Percentiles rank a stretch among this genome's conserved stretches.
These are phyloP conservation scores for Parafenestella ontariensis DNA, from an alignment of 2,329 filamentous ascomycete species.

Conservation along the genomic window DNA sequence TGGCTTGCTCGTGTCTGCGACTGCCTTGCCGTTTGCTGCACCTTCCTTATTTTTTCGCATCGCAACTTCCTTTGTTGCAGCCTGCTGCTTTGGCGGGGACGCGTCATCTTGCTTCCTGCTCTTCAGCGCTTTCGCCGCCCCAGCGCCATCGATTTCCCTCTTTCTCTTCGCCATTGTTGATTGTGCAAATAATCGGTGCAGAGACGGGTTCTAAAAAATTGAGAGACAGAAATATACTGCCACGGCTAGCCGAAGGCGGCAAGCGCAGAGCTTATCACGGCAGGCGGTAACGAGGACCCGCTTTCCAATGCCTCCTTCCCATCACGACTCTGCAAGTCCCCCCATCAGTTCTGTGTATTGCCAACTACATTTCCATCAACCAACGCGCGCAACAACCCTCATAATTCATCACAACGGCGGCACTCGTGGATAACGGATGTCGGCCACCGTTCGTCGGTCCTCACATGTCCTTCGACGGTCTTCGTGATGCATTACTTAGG, in stretches of 20 bases:
- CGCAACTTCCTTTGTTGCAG: conserved; percentile 19
- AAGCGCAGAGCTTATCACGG: conserved; percentile 37
- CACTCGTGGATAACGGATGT: conserved; percentile 58
- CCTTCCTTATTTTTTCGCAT: conserved; percentile 24
- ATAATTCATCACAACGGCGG: conserved; percentile 50
- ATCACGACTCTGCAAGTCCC: conserved; percentile 30
- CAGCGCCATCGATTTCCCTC: conserved; percentile 32
- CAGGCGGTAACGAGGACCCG: conserved; percentile 22
- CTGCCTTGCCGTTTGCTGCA: conserved; percentile 24
- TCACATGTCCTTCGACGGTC: conserved; percentile 58
- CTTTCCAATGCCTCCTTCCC: conserved; percentile 24
- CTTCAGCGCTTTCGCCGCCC: conserved; percentile 32
- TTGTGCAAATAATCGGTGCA: conserved; percentile 16
- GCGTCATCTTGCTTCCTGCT: conserved; percentile 33
- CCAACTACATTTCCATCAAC: conserved; percentile 46
- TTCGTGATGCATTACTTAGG: conserved; percentile 50
- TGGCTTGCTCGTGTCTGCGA: conserved; percentile 26
- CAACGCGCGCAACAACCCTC: conserved; percentile 31
- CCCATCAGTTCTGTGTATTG: conserved; percentile 39
- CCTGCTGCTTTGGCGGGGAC: conserved; percentile 26
- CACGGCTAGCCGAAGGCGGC: conserved; percentile 24
- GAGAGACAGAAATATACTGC: conserved; percentile 31
- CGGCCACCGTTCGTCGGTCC: conserved; percentile 47
- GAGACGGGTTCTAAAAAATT: conserved; percentile 12
- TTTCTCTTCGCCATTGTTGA: conserved; percentile 46